Percentiles rank a stretch among this genome's conserved stretches.
Conservation (phyloP, 225 moss, liverwort and hornwort genomes). For the Marchantia paleacea region DNA sequence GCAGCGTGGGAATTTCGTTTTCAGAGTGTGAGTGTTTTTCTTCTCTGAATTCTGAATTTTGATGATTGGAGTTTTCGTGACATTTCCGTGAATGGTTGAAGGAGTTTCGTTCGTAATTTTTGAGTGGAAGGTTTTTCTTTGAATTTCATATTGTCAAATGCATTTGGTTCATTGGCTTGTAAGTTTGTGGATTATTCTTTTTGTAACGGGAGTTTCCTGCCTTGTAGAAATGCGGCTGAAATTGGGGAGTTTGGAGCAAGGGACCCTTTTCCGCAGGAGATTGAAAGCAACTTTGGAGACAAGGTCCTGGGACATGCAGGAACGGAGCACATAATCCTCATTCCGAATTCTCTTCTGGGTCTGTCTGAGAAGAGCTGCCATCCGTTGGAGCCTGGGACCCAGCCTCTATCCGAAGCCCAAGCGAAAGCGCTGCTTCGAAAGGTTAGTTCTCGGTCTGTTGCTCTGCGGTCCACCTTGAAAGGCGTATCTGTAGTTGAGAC, state of each 20-base stretch:
- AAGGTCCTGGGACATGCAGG: conserved; percentile 42
- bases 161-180: background rate
- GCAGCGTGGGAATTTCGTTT: background rate
- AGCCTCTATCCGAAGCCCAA: conserved; percentile 34
- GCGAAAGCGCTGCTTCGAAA: conserved; percentile 41
- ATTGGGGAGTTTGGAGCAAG: conserved; percentile 41
- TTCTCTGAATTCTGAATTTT: background rate
- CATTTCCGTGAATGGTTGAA: background rate
- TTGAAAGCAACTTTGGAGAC: conserved; percentile 51
- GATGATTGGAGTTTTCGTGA: background rate
- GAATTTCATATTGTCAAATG: background rate
- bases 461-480: too few species aligned
- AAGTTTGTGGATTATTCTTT: background rate
- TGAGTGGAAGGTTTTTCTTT: background rate
- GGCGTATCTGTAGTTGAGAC: too few species aligned
- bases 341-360: conserved; percentile 42
- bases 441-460: conserved; percentile 21
- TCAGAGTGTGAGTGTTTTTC: conserved; percentile 8
- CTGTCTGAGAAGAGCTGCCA: conserved; percentile 41
- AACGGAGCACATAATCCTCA: conserved; percentile 48
- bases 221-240: background rate
- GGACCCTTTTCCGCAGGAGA: conserved; percentile 34
- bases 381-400: conserved; percentile 27
- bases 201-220: background rate
- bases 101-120: too few species aligned